Percentiles rank a stretch among this genome's conserved stretches.
phyloP scores from a whole-genome alignment of 768 basidiomycete species.

The Strobilomyces confusus region DNA sequence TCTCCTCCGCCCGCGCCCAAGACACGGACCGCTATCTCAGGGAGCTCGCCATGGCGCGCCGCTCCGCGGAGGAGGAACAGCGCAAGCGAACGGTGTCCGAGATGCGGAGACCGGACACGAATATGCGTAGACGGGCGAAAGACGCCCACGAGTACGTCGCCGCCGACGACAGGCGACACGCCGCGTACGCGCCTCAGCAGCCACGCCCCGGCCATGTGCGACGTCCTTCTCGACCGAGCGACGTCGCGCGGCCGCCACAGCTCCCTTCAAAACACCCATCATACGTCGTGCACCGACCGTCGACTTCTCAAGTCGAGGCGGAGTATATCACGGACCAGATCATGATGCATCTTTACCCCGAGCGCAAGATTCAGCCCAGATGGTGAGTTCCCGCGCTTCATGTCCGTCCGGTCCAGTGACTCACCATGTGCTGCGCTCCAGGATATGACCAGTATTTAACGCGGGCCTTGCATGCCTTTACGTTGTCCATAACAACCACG shows the following conservation, averaged over 20 bases:
- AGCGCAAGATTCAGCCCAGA: constrained; percentile 30
- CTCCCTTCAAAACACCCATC: constrained; percentile 13
- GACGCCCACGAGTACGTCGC: constrained; percentile 8
- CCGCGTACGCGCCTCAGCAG: constrained; percentile 1
- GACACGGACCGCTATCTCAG: constrained; percentile 32
- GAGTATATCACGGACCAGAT: constrained; percentile 33
- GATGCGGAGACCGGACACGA: constrained; percentile 23
- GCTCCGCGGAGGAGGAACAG: constrained; percentile 27
- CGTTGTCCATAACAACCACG: constrained; percentile 9
- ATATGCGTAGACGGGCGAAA: constrained; percentile 13
- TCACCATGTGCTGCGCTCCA: neutral
- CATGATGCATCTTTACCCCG: constrained; percentile 33
- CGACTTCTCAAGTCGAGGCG: constrained; percentile 29
- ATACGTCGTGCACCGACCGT: constrained; percentile 10
- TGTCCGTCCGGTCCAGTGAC: neutral
- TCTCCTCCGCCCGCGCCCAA: constrained; percentile 31
- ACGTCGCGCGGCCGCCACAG: constrained; percentile 16
- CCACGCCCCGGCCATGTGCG: neutral
- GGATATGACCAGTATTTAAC: constrained; percentile 19
- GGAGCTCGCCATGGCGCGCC: constrained; percentile 21
- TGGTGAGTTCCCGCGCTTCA: constrained; percentile 20
- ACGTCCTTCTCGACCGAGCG: constrained; percentile 15
- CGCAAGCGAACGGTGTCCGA: constrained; percentile 28
- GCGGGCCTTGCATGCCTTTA: constrained; percentile 5
- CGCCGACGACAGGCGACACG: constrained; percentile 4